Conservation (phyloP, 148 eudicot species). For the Arctostaphylos glauca region DNA sequence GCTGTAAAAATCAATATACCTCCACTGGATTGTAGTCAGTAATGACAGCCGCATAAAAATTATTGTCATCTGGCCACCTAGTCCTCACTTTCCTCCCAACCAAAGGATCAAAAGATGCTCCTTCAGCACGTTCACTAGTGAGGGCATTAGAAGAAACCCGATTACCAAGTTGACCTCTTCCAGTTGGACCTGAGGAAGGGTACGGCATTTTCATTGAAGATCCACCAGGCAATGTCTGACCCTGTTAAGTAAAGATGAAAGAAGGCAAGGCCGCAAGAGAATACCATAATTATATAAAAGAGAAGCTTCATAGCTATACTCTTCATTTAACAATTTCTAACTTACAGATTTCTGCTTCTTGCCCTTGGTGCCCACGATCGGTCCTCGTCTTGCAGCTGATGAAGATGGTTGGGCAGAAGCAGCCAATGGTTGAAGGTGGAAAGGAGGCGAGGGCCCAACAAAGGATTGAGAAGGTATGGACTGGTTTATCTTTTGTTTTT, state of each 20-base stretch:
- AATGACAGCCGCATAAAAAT: constrained; percentile 59
- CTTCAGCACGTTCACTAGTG: constrained; percentile 37
- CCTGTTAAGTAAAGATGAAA: constrained; percentile 13
- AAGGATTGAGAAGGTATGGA: constrained; percentile 70
- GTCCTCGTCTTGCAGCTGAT: constrained; percentile 50
- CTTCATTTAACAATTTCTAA: constrained; percentile 17
- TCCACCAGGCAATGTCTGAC: constrained; percentile 33
- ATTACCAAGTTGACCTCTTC: constrained; percentile 48
- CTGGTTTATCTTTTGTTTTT: constrained; percentile 64
- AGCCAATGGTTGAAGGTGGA: constrained; percentile 39
- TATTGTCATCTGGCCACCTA: constrained; percentile 76
- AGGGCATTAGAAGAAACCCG: constrained; percentile 34
- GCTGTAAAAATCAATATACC: constrained; percentile 26
- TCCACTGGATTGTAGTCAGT: constrained; percentile 44
- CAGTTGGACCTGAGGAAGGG: constrained; percentile 39
- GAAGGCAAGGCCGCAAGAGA: constrained; percentile 6
- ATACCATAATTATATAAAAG: background rate
- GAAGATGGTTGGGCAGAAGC: constrained; percentile 51
- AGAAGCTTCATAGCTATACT: constrained; percentile 8
- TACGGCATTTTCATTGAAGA: constrained; percentile 39
- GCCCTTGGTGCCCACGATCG: constrained; percentile 44
- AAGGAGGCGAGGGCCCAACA: constrained; percentile 47
- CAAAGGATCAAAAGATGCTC: constrained; percentile 37
- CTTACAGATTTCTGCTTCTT: constrained; percentile 59
- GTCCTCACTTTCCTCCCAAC: constrained; percentile 66